These are phyloP conservation scores for Hypoxylon sp. DNA, from an alignment of 2,329 filamentous ascomycete genomes.

Conservation along the genomic window DNA sequence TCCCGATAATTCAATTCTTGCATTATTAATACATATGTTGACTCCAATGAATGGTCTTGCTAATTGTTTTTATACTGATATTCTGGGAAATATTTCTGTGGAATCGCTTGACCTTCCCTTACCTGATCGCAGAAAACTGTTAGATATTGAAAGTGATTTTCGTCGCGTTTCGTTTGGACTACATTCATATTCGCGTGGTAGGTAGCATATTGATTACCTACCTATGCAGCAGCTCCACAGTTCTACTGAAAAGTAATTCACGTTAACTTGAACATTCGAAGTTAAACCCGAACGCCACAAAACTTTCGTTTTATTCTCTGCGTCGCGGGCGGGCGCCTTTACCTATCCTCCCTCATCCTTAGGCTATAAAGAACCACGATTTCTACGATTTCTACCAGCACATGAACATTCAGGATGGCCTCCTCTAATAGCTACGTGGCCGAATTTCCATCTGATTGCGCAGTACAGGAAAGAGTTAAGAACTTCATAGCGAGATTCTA, in stretches of 20 bases:
- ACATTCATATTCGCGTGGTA: too few species aligned
- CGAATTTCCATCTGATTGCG: slow-evolving; percentile 49
- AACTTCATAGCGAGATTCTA: slow-evolving; percentile 63
- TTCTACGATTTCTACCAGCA: background rate
- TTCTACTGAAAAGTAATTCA: background rate
- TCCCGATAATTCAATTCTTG: background rate
- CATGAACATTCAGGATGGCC: slow-evolving; percentile 17
- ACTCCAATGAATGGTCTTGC: background rate
- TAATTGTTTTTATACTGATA: background rate
- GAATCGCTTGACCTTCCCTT: background rate
- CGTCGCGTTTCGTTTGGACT: too few species aligned
- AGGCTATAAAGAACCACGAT: background rate
- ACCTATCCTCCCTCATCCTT: background rate
- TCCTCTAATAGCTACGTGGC: slow-evolving; percentile 46
- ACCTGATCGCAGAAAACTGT: background rate
- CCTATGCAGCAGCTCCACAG: background rate
- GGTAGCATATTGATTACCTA: background rate
- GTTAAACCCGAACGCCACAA: slow-evolving; percentile 16
- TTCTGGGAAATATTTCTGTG: background rate
- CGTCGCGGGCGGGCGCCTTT: too few species aligned
- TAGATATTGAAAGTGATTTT: too few species aligned
- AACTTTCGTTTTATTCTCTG: background rate
- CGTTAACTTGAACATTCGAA: slow-evolving; percentile 7
- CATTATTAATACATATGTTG: background rate
- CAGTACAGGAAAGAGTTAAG: slow-evolving; percentile 45